A percentile compares a stretch with the other conserved stretches of the same genome.
Conservation (phyloP, 768 basidiomycete genomes). For the Dendrothele bispora region DNA sequence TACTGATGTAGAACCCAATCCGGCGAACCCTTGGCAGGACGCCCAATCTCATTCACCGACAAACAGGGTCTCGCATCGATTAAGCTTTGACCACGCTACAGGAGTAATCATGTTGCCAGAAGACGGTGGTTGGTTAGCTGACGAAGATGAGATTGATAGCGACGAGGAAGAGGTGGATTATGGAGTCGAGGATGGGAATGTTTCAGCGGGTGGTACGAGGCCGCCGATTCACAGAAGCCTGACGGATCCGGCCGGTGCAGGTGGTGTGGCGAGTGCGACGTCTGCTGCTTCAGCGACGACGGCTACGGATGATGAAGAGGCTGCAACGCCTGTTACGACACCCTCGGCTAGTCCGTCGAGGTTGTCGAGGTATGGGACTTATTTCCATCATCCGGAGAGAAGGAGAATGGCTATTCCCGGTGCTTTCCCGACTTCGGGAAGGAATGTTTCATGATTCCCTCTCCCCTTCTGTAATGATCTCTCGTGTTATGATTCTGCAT, state of each 20-base stretch:
- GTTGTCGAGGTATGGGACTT: conserved; percentile 68
- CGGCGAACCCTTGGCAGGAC: conserved; percentile 67
- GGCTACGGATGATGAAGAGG: conserved; percentile 17
- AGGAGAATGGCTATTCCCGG: conserved; percentile 59
- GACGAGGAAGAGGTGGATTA: conserved; percentile 49
- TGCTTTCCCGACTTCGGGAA: conserved; percentile 48
- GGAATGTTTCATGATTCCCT: background rate
- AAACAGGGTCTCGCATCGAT: conserved; percentile 47
- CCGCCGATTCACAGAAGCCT: background rate
- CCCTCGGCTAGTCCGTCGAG: conserved; percentile 36
- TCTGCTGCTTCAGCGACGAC: conserved; percentile 1
- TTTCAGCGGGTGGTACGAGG: conserved; percentile 4
- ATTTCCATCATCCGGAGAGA: conserved; percentile 85
- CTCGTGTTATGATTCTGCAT: too few species aligned
- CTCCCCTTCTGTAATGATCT: background rate
- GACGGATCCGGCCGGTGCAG: conserved; percentile 1
- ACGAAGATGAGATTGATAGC: conserved; percentile 48
- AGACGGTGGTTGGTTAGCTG: conserved; percentile 60
- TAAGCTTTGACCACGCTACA: conserved; percentile 84
- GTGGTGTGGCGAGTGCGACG: background rate
- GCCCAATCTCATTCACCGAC: conserved; percentile 31
- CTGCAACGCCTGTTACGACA: conserved; percentile 14
- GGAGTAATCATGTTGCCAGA: conserved; percentile 90
- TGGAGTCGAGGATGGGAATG: conserved; percentile 29
- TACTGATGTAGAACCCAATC: background rate